Evolutionary conservation across 208 protist species (phyloP).

Genomic region (Leishmania martiniquensis): DNA sequence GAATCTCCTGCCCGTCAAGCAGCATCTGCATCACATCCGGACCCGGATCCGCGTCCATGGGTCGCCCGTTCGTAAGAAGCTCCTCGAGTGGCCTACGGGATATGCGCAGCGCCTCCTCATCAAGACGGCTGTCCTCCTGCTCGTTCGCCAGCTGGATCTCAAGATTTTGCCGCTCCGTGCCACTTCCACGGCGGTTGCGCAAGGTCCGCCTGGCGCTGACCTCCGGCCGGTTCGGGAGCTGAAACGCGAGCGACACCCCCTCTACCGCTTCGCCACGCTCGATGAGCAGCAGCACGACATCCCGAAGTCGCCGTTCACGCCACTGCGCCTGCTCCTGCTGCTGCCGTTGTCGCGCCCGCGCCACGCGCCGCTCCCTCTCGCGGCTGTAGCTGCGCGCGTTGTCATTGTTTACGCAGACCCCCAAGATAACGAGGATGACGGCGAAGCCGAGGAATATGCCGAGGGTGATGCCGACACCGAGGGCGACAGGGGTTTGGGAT

Average conservation of each 20-base stretch:
- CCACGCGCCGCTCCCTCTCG: slow-evolving; percentile 28
- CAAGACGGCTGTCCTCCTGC: slow-evolving; percentile 25
- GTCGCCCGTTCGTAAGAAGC: slow-evolving; percentile 43
- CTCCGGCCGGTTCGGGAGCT: slow-evolving; percentile 31
- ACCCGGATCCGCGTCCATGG: slow-evolving; percentile 32
- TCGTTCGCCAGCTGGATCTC: slow-evolving; percentile 22
- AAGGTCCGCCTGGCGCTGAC: slow-evolving; percentile 25
- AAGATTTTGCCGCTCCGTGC: slow-evolving; percentile 13
- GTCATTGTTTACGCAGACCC: slow-evolving; percentile 8
- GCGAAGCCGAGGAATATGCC: slow-evolving; percentile 10
- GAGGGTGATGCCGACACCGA: slow-evolving; percentile 25
- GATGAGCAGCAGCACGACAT: slow-evolving; percentile 54
- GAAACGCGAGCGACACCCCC: slow-evolving; percentile 47
- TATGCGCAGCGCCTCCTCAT: slow-evolving; percentile 26
- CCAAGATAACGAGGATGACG: neutral
- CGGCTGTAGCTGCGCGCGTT: slow-evolving; percentile 8
- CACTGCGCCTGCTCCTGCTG: slow-evolving; percentile 42
- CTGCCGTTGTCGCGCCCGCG: slow-evolving; percentile 19
- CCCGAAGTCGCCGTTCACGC: slow-evolving; percentile 44
- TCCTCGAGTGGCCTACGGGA: slow-evolving; percentile 29
- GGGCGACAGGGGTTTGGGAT: neutral
- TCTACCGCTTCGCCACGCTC: slow-evolving; percentile 44
- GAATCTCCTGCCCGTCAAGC: slow-evolving; percentile 42
- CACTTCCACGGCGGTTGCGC: slow-evolving; percentile 3
- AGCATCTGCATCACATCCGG: slow-evolving; percentile 65